phyloP scores from a whole-genome alignment of 2,329 filamentous ascomycete species.

The Monilinia polystroma region DNA sequence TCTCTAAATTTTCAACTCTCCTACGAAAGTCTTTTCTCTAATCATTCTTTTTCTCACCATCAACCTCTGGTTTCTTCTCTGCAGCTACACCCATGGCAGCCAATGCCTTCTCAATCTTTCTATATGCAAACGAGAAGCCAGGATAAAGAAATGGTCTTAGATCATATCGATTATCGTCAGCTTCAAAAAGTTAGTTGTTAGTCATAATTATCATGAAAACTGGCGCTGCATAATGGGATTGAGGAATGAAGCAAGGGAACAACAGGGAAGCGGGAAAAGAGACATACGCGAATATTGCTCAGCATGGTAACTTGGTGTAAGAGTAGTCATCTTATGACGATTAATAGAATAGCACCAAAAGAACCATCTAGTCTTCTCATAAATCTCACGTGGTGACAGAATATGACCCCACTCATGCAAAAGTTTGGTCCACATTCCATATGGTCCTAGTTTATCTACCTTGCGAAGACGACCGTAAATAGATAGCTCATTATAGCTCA shows the following conservation, averaged over 20 bases:
- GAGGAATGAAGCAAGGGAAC: not conserved
- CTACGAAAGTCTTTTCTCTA: not conserved
- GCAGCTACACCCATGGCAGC: slow-evolving; percentile 14
- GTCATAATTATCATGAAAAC: not conserved
- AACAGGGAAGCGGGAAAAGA: not conserved
- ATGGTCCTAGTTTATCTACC: slow-evolving; percentile 48
- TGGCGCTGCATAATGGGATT: not conserved
- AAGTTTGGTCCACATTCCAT: slow-evolving; percentile 23
- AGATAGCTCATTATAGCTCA: slow-evolving; percentile 51
- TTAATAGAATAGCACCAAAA: slow-evolving; percentile 54
- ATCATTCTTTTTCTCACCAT: not conserved
- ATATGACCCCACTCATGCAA: slow-evolving; percentile 18
- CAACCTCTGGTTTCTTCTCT: slow-evolving; percentile 12
- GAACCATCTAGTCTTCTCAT: slow-evolving; percentile 13
- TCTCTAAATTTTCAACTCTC: not conserved
- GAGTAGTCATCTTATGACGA: slow-evolving; percentile 51
- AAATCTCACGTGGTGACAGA: slow-evolving; percentile 22
- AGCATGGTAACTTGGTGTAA: slow-evolving; percentile 34
- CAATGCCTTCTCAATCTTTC: slow-evolving; percentile 21
- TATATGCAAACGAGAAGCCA: slow-evolving; percentile 15
- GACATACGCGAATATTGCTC: slow-evolving; percentile 32
- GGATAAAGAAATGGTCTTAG: slow-evolving; percentile 55
- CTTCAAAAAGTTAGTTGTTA: slow-evolving; percentile 45
- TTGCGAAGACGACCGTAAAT: slow-evolving; percentile 49
- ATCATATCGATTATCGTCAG: slow-evolving; percentile 60